These are phyloP conservation scores for Tardiomyces blankii DNA, from an alignment of 1,139 yeast species.

Conservation along the genomic window DNA sequence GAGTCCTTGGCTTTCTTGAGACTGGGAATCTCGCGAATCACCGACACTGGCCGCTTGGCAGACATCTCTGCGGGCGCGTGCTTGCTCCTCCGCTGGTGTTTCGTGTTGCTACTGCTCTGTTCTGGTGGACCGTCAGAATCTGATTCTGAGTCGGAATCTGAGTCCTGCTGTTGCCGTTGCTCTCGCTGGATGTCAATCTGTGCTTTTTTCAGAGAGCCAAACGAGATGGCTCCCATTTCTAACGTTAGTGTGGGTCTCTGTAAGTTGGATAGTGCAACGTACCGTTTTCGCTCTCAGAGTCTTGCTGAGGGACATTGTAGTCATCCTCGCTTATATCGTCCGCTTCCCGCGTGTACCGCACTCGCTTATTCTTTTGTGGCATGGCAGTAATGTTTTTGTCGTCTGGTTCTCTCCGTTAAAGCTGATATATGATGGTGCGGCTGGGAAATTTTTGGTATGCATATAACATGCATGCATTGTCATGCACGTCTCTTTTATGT, in stretches of 20 bases:
- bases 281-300: background rate
- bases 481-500: too few species aligned
- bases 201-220: conserved; percentile 49
- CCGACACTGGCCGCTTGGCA: conserved; percentile 59
- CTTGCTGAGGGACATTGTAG: background rate
- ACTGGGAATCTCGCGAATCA: conserved; percentile 68
- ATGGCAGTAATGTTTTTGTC: background rate
- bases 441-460: too few species aligned
- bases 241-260: conserved; percentile 13
- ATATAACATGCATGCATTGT: too few species aligned
- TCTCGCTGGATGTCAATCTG: conserved; percentile 37
- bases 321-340: conserved; percentile 19
- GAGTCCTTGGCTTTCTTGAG: conserved; percentile 30
- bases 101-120: background rate
- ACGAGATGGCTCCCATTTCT: conserved; percentile 38
- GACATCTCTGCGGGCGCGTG: conserved; percentile 78
- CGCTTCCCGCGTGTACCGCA: conserved; percentile 5
- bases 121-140: background rate
- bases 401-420: too few species aligned
- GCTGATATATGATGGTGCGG: background rate
- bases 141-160: conserved; percentile 13
- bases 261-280: background rate
- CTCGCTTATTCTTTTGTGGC: conserved; percentile 6
- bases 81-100: conserved; percentile 28
- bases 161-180: conserved; percentile 6